phyloP scores from a whole-genome alignment of 257 asterid genomes.

The Solanum chiquidenum region DNA sequence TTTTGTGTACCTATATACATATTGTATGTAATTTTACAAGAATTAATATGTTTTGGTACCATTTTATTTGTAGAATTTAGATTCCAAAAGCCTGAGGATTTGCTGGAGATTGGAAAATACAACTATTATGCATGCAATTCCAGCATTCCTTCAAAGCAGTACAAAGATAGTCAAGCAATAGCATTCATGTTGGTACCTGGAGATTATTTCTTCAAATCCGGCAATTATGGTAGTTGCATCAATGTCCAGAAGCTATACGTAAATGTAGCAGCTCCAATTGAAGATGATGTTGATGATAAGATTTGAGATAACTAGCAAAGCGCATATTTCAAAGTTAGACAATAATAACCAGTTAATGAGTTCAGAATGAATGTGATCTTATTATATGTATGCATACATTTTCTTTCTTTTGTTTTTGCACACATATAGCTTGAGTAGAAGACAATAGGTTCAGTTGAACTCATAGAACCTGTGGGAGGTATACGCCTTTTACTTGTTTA shows the following conservation, averaged over 20 bases:
- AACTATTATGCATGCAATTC: not conserved
- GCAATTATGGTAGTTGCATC: not conserved
- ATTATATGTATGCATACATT: no score
- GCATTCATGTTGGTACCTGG: not conserved
- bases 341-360: no score
- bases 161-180: not conserved
- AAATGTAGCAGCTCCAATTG: not conserved
- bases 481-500: not conserved
- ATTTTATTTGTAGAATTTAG: not conserved
- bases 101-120: not conserved
- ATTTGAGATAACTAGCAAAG: no score
- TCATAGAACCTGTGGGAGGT: not conserved
- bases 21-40: no score
- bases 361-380: no score
- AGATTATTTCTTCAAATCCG: not conserved
- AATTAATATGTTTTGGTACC: no score
- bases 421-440: no score
- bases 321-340: no score
- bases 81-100: not conserved
- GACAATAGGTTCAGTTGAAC: not conserved
- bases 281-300: not conserved
- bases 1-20: not conserved
- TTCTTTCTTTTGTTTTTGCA: no score
- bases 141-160: not conserved
- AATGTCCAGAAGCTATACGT: not conserved